phyloP scores from a whole-genome alignment of 192 early-diverging fungal species.

The Mortierella claussenii region DNA sequence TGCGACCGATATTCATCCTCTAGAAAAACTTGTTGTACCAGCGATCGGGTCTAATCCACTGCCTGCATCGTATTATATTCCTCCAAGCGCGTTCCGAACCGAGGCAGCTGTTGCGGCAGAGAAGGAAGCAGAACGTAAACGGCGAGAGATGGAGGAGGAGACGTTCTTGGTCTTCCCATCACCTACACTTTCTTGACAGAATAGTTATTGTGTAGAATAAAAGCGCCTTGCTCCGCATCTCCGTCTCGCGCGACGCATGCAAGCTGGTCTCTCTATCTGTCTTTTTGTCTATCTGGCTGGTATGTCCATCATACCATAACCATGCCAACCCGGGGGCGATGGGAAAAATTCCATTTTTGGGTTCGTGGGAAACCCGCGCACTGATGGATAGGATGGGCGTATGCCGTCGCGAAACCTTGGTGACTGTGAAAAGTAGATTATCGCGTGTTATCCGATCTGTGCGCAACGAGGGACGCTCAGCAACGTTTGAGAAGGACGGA shows the following conservation, averaged over 20 bases:
- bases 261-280: no score
- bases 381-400: not conserved
- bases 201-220: not conserved
- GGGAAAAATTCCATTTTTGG: not conserved
- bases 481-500: no score
- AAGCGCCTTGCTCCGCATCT: no score
- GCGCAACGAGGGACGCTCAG: no score
- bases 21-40: constrained; percentile 3
- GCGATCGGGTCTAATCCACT: constrained; percentile 13
- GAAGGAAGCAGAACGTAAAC: constrained; percentile 17
- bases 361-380: constrained; percentile 15
- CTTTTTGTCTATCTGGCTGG: no score
- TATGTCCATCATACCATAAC: no score
- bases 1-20: constrained; percentile 9
- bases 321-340: no score
- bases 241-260: no score
- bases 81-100: constrained; percentile 44
- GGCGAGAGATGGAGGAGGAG: constrained; percentile 21
- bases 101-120: constrained; percentile 34
- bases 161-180: constrained; percentile 33
- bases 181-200: constrained; percentile 12
- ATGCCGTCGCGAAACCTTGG: not conserved
- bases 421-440: constrained; percentile 22
- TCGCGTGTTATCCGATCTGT: constrained; percentile 28
- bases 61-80: constrained; percentile 38